Base-by-base conservation (phyloP, 2,329 filamentous ascomycete genomes). In the Lecanicillium sp. region DNA sequence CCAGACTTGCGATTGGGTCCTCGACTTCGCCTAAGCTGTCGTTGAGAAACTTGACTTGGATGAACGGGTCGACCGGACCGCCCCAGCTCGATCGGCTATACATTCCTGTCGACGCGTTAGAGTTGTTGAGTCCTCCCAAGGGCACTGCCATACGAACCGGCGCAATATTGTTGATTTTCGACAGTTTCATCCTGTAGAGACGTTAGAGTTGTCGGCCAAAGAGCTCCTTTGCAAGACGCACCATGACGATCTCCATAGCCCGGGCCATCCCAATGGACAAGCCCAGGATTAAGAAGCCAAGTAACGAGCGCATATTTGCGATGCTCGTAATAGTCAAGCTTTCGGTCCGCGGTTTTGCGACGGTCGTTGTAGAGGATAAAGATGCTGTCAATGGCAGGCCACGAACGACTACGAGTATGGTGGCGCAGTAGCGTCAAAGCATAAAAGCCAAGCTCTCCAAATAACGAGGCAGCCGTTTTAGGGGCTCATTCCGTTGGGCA, bases 61-160 rank as follows among this genome's bases (percentile, higher is more conserved):
- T 95, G 65, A 87, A 94, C 15, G 90, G 90, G 51, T 95, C 86
- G 43, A 87, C 75, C 27, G 78, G 75, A 43, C 90, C 90, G 51
- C 87, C 87, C 90, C 90, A 96, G 36, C 83, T 75, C 54, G 79
- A 84, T 57, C 78, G 81, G 65, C 85, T 89, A 68, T 95, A 96
- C 89, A 96, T 95, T 66, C 90, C 87, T 68, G 71, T 68, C 29
- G 12, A 17, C 20, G 11, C 19, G 38, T 56, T 18, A 51, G 44
- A 27, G 5, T 37, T 20, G 9, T 15, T 19, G 11, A 7, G 15
- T 30, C 9, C 4, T 7, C 13, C 9, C 30, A 18, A 17, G 9
- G 7, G 30, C 30, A 18, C 14, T 18, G 9, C 9, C 16, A n/a
- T 22, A 49, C 66, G 42, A 58, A 75, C 71, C 77, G 40, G 75